Evolutionary conservation across 371 early-diverging fungal species (phyloP).

Genomic region (Mucor indicus): DNA sequence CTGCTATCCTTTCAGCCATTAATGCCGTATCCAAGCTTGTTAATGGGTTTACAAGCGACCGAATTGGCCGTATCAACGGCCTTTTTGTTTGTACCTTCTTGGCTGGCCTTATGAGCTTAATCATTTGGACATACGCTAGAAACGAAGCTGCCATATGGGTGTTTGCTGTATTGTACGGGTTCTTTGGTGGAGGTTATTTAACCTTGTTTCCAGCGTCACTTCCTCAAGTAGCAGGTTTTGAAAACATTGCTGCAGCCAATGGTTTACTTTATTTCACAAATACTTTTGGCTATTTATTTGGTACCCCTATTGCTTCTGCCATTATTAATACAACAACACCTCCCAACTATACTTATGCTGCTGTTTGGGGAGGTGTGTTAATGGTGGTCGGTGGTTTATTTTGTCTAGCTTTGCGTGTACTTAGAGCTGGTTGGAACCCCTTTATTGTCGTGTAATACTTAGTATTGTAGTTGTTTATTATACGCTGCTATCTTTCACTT

Average conservation of each 20-base stretch:
- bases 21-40: constrained; percentile 45
- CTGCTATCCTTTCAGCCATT: constrained; percentile 48
- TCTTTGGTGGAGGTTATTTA: constrained; percentile 60
- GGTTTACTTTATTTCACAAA: constrained; percentile 49
- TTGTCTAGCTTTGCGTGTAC: constrained; percentile 21
- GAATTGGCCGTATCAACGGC: constrained; percentile 56
- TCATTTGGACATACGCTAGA: constrained; percentile 40
- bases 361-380: constrained; percentile 23
- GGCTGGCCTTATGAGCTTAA: constrained; percentile 38
- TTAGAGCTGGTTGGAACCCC: constrained; percentile 26
- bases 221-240: constrained; percentile 48
- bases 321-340: constrained; percentile 26
- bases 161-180: constrained; percentile 47
- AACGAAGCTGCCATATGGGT: constrained; percentile 37
- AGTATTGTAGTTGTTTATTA: no score
- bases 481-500: no score
- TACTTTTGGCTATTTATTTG: constrained; percentile 51
- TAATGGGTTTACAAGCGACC: constrained; percentile 51
- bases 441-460: no score
- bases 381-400: constrained; percentile 28
- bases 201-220: constrained; percentile 45
- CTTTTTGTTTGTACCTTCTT: constrained; percentile 44
- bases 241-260: constrained; percentile 42
- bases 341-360: constrained; percentile 23
- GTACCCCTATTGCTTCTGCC: constrained; percentile 52